Conservation (phyloP, 345 rosid genomes). For the Brassica carinata region DNA sequence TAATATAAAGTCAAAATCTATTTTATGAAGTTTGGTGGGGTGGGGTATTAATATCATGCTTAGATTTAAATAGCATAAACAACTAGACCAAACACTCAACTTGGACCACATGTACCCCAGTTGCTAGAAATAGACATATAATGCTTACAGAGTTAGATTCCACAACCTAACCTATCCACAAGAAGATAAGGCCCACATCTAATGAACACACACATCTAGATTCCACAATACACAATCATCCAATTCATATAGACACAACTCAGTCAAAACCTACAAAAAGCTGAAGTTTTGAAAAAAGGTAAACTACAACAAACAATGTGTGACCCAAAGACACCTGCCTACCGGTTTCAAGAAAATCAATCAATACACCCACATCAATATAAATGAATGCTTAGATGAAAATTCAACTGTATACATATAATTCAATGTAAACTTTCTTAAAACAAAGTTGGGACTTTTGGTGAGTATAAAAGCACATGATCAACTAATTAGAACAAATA, state of each 20-base stretch:
- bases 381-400: neutral
- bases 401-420: conserved; percentile 6
- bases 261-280: neutral
- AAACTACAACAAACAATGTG: neutral
- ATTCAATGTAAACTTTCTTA: neutral
- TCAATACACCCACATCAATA: neutral
- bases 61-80: conserved; percentile 22
- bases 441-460: neutral
- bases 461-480: neutral
- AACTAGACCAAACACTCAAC: conserved; percentile 32
- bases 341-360: conserved; percentile 1
- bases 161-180: conserved; percentile 12
- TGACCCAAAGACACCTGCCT: neutral
- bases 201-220: conserved; percentile 10
- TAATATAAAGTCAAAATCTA: conserved; percentile 15
- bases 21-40: conserved; percentile 19
- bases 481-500: conserved; percentile 13
- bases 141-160: neutral
- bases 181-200: conserved; percentile 24
- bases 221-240: conserved; percentile 10
- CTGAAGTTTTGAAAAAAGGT: neutral
- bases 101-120: conserved; percentile 34
- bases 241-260: neutral
- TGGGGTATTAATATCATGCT: conserved; percentile 23
- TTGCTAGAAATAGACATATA: conserved; percentile 22